A percentile compares a stretch with the other conserved stretches of the same genome.
These are phyloP conservation scores for Escallonia rubra DNA, from an alignment of 129 eudicot species.

Conservation along the genomic window DNA sequence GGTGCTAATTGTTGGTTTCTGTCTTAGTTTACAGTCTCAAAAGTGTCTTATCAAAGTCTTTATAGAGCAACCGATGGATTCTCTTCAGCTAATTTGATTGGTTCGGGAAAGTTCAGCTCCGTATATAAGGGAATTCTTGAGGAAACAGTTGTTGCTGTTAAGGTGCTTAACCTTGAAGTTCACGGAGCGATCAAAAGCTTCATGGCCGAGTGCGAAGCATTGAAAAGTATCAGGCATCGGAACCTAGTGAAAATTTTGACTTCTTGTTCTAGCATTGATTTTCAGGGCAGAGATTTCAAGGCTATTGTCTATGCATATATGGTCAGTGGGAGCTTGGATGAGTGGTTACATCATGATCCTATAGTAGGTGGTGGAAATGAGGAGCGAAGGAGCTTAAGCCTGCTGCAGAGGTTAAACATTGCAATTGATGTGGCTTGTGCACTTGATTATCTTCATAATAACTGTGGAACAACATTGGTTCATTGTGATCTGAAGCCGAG, in stretches of 20 bases:
- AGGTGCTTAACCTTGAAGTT: slow-evolving; percentile 5
- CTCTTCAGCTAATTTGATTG: slow-evolving; percentile 12
- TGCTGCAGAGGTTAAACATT: neutral
- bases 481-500: neutral
- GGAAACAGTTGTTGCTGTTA: slow-evolving; percentile 3
- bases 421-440: neutral
- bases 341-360: neutral
- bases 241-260: neutral
- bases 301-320: neutral
- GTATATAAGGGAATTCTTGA: slow-evolving; percentile 1
- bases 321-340: neutral
- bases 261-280: neutral
- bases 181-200: slow-evolving; percentile 2
- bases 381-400: neutral
- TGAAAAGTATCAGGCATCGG: neutral
- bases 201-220: neutral
- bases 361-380: too few relatives aligned
- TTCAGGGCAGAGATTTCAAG: neutral
- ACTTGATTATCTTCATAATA: neutral
- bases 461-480: neutral
- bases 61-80: slow-evolving; percentile 11
- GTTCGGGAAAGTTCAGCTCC: neutral
- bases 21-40: neutral
- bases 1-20: neutral
- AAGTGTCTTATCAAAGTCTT: slow-evolving; percentile 6